These are phyloP conservation scores for Eutypa lata DNA, from an alignment of 2,329 filamentous ascomycete genomes.

Conservation along the genomic window DNA sequence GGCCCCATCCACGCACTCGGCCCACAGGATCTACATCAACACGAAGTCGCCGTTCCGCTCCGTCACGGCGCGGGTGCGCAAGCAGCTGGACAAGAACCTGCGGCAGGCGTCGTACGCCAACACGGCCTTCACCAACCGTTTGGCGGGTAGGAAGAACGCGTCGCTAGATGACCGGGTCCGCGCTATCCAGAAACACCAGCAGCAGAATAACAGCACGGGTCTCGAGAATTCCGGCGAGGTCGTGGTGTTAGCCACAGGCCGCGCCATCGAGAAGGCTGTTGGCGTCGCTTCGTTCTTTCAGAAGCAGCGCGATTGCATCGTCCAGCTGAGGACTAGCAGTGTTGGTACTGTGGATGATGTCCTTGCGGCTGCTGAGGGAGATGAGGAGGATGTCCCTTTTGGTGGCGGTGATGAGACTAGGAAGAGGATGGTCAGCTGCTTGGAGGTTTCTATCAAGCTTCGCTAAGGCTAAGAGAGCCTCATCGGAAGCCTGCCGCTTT, in stretches of 20 bases:
- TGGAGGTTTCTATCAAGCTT: conserved; percentile 47
- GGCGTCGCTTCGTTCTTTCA: conserved; percentile 64
- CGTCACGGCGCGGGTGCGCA: conserved; percentile 61
- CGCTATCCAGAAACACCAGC: conserved; percentile 32
- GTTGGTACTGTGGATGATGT: conserved; percentile 68
- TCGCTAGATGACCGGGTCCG: conserved; percentile 45
- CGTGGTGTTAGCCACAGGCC: conserved; percentile 61
- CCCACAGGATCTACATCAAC: conserved; percentile 60
- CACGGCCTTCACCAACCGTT: conserved; percentile 24
- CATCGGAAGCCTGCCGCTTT: too few relatives aligned
- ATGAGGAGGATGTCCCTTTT: conserved; percentile 25
- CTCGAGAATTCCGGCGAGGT: conserved; percentile 45
- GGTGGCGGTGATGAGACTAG: conserved; percentile 29
- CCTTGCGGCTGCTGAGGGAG: conserved; percentile 31
- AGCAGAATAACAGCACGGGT: conserved; percentile 23
- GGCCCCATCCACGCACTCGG: conserved; percentile 33
- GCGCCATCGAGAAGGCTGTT: conserved; percentile 62
- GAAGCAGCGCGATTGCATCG: conserved; percentile 54
- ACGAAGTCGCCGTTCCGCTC: conserved; percentile 65
- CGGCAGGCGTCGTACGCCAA: conserved; percentile 29
- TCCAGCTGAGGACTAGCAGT: conserved; percentile 60
- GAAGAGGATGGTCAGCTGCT: conserved; percentile 46
- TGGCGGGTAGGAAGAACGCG: conserved; percentile 45
- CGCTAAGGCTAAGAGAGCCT: conserved; percentile 30
- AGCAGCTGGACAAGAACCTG: conserved; percentile 55